A percentile compares a stretch with the other conserved stretches of the same genome.
Conservation (phyloP, 202 grass and related monocot species). For the Setaria italica region DNA sequence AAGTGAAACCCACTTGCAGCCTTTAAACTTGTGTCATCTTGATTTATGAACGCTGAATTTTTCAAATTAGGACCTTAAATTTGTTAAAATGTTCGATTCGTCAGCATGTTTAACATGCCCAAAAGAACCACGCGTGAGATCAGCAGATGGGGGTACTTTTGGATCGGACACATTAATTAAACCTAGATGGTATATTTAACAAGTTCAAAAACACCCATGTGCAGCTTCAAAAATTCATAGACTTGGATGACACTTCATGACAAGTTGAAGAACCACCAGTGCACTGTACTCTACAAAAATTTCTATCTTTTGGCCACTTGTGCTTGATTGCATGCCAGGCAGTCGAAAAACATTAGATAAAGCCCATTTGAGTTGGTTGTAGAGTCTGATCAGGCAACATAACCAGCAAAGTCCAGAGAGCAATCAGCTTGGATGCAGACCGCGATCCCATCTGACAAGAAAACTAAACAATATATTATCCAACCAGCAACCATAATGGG, state of each 20-base stretch:
- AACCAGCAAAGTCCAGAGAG: constrained; percentile 20
- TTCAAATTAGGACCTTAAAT: background rate
- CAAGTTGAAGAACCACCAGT: background rate
- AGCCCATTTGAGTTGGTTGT: background rate
- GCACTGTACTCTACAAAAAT: background rate
- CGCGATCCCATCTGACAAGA: background rate
- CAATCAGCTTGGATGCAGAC: constrained; percentile 8
- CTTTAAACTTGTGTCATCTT: background rate
- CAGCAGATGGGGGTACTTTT: background rate
- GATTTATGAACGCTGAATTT: background rate
- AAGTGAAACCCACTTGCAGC: background rate
- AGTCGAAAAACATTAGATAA: background rate
- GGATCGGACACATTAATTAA: background rate
- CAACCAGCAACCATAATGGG: background rate
- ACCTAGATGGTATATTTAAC: background rate
- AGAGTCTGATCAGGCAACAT: background rate
- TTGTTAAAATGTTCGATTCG: too few species aligned
- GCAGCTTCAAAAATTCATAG: background rate
- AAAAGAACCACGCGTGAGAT: too few species aligned
- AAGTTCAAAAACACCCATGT: background rate
- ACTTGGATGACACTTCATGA: background rate
- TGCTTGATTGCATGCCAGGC: background rate
- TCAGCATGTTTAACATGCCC: too few species aligned
- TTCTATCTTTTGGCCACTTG: background rate
- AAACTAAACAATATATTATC: background rate